Conservation (phyloP, 2,329 filamentous ascomycete species). For the Aspergillus sp. region DNA sequence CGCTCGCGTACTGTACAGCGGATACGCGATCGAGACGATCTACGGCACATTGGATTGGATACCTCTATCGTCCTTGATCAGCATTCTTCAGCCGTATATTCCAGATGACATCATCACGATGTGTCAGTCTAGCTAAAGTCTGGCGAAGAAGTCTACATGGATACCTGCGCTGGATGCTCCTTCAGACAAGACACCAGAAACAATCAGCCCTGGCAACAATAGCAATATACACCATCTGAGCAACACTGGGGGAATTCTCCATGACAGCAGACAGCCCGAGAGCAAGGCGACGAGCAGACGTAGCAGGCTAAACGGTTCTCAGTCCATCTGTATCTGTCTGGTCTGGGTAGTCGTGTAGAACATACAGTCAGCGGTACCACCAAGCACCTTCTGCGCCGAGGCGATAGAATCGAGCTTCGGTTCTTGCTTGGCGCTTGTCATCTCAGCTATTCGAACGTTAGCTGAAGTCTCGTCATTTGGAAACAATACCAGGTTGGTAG, state of each 20-base stretch:
- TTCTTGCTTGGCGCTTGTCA: background rate
- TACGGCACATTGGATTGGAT: slow-evolving; percentile 36
- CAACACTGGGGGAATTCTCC: slow-evolving; percentile 14
- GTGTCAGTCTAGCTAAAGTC: slow-evolving; percentile 13
- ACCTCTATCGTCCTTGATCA: slow-evolving; percentile 24
- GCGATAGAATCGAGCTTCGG: background rate
- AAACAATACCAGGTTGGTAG: too few species aligned
- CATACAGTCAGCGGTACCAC: background rate
- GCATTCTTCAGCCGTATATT: slow-evolving; percentile 31
- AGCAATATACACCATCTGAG: slow-evolving; percentile 11
- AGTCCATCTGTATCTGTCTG: background rate
- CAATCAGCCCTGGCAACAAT: slow-evolving; percentile 9
- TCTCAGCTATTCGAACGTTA: background rate
- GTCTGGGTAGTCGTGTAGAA: background rate
- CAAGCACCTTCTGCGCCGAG: background rate
- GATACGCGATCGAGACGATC: slow-evolving; percentile 31
- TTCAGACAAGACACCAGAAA: too few species aligned
- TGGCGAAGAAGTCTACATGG: background rate
- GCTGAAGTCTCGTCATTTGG: too few species aligned
- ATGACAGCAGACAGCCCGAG: slow-evolving; percentile 9
- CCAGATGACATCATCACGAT: slow-evolving; percentile 31
- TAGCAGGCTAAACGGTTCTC: slow-evolving; percentile 6
- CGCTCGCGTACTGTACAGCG: slow-evolving; percentile 36
- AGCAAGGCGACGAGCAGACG: slow-evolving; percentile 12
- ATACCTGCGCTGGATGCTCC: too few species aligned